phyloP scores from a whole-genome alignment of 106 monocot genomes.

The Platanthera guangdongensis region DNA sequence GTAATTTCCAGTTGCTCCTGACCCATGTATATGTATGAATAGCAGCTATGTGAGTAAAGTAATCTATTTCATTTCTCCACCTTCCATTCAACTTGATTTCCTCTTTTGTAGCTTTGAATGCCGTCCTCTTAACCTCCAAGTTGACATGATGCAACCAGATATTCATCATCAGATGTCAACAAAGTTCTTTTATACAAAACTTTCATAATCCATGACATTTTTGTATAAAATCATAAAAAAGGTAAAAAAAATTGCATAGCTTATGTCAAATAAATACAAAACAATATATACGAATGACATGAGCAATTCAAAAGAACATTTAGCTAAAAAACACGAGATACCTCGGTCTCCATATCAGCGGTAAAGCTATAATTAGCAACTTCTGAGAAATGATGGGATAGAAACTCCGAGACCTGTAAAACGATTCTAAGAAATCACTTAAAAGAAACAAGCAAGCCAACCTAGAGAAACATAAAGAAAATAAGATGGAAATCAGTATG shows the following conservation, averaged over 20 bases:
- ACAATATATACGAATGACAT: not conserved
- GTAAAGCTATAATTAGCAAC: slow-evolving; percentile 96
- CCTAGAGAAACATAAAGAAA: not conserved
- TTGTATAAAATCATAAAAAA: not conserved
- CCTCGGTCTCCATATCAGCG: slow-evolving; percentile 97
- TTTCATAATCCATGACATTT: no score
- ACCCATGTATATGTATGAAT: no score
- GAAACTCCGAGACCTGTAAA: slow-evolving; percentile 72
- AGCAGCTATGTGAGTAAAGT: no score
- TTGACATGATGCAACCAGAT: no score
- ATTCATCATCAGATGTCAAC: no score
- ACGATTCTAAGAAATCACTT: not conserved
- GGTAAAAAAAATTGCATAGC: not conserved
- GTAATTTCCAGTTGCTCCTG: no score
- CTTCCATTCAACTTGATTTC: no score
- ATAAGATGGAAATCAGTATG: not conserved
- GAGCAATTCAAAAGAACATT: not conserved
- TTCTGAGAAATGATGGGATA: slow-evolving; percentile 80
- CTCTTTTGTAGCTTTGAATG: no score
- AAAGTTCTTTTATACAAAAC: no score
- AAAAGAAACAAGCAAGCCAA: not conserved
- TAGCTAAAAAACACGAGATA: slow-evolving; percentile 16
- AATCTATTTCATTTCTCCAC: no score
- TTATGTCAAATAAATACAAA: slow-evolving; percentile 4
- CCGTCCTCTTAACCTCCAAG: no score